Conservation (phyloP, 2,329 filamentous ascomycete species). For the Aspergillus novoparasiticus region DNA sequence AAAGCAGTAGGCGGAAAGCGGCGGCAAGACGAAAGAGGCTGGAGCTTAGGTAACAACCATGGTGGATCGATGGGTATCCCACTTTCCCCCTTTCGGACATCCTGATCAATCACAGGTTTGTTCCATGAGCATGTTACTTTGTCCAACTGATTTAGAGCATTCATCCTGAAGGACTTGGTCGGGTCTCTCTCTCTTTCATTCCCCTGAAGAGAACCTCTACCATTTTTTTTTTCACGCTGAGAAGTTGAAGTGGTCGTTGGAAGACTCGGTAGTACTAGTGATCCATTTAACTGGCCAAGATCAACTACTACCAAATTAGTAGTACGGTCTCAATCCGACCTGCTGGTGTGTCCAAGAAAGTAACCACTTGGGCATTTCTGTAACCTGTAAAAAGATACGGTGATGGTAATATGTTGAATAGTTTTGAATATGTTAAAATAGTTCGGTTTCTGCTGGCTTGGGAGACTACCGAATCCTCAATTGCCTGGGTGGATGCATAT, state of each 20-base stretch:
- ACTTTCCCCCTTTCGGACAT: constrained; percentile 11
- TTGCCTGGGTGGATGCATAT: neutral
- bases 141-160: neutral
- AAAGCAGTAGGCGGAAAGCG: constrained; percentile 15
- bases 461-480: neutral
- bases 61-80: constrained; percentile 15
- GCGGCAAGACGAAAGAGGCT: constrained; percentile 8
- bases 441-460: neutral
- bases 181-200: neutral
- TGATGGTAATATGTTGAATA: neutral
- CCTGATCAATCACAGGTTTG: constrained; percentile 1
- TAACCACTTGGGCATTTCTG: neutral
- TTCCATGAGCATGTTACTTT: neutral
- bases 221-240: neutral
- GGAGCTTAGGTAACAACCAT: constrained; percentile 10
- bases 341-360: neutral
- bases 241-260: neutral
- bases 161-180: neutral
- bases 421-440: neutral
- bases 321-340: neutral
- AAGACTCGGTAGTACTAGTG: neutral
- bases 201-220: neutral
- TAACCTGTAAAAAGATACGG: neutral
- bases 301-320: neutral
- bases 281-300: neutral